Evolutionary conservation across 2,329 filamentous ascomycete genomes (phyloP).

Genomic region (Gyromitra esculenta): DNA sequence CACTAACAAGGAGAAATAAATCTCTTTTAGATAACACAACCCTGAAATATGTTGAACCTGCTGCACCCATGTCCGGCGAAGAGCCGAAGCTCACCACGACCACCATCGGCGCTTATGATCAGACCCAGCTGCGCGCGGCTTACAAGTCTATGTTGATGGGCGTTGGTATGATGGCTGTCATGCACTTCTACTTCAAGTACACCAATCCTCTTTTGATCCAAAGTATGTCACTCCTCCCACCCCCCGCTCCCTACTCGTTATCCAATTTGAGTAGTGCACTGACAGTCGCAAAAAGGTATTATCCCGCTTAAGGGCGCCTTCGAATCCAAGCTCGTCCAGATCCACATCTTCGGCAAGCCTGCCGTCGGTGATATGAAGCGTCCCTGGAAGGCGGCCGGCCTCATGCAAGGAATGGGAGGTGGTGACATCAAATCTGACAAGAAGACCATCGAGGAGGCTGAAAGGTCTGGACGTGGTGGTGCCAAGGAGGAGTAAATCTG

Average conservation of each 20-base stretch:
- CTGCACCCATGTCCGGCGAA: constrained; percentile 90
- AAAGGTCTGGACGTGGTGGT: constrained; percentile 77
- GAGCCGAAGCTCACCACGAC: constrained; percentile 97
- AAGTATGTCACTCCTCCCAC: constrained; percentile 62
- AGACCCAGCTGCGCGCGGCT: constrained; percentile 80
- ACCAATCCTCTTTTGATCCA: constrained; percentile 99
- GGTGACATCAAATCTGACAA: constrained; percentile 86
- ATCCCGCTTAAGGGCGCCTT: constrained; percentile 95
- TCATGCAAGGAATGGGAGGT: constrained; percentile 80
- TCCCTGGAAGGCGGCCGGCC: constrained; percentile 88
- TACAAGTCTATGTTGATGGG: constrained; percentile 96
- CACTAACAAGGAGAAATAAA: background rate
- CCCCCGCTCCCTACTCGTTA: background rate
- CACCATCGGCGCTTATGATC: constrained; percentile 94
- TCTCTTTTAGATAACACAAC: constrained; percentile 81
- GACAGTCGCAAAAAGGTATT: constrained; percentile 67
- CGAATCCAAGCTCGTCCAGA: constrained; percentile 95
- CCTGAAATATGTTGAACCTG: constrained; percentile 97
- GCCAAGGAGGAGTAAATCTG: constrained; percentile 74
- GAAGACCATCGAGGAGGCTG: constrained; percentile 82
- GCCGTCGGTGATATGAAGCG: constrained; percentile 91
- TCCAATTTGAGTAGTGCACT: constrained; percentile 1
- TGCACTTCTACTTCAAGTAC: constrained; percentile 99
- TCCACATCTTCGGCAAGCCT: constrained; percentile 87
- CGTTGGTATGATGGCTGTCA: constrained; percentile 95